phyloP scores from a whole-genome alignment of 352 stramenopile species.

The Phytophthora nicotianae region DNA sequence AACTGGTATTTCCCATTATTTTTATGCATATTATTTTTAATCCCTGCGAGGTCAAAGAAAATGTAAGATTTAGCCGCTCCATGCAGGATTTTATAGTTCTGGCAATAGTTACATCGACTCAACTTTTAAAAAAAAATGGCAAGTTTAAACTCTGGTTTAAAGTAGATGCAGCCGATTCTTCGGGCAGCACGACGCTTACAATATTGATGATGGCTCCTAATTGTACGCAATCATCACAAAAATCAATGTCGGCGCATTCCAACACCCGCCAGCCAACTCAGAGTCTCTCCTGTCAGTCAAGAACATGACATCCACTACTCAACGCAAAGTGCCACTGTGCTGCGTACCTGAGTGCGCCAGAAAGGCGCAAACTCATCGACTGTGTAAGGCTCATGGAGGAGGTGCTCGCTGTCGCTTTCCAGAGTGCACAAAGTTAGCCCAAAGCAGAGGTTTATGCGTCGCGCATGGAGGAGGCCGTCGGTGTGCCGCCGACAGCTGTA shows the following conservation, averaged over 20 bases:
- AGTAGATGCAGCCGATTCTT: no score
- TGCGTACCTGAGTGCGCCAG: constrained; percentile 2
- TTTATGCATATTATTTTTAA: no score
- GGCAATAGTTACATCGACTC: no score
- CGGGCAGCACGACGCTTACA: no score
- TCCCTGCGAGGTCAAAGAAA: no score
- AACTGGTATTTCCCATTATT: no score
- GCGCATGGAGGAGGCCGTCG: constrained; percentile 3
- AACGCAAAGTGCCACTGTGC: constrained; percentile 2
- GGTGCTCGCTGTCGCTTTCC: not conserved
- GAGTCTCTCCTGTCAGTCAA: not conserved
- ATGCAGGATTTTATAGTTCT: no score
- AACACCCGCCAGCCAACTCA: not conserved
- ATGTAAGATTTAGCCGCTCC: no score
- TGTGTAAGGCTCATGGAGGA: constrained; percentile 13
- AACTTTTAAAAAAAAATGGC: no score
- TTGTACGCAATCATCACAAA: not conserved
- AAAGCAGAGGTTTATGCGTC: not conserved
- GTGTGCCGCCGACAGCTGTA: constrained; percentile 3
- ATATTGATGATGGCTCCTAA: no score
- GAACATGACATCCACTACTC: not conserved
- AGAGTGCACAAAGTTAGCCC: constrained; percentile 1
- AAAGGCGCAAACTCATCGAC: not conserved
- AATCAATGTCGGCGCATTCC: not conserved
- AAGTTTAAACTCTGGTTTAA: no score